Evolutionary conservation across 768 basidiomycete species (phyloP).

Genomic region (Boletus rubropictus): DNA sequence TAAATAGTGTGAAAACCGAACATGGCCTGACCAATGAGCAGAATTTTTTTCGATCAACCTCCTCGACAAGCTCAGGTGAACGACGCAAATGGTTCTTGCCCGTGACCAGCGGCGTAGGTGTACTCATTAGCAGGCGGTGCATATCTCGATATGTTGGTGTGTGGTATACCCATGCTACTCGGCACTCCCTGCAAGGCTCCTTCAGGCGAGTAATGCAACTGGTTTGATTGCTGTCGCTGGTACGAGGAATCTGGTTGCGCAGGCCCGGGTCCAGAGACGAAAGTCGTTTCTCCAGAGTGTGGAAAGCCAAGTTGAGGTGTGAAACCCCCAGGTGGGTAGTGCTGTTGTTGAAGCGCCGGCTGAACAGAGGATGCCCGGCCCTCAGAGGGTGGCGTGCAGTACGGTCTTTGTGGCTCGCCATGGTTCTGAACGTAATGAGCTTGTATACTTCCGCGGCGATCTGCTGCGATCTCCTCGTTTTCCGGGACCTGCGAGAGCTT

Average conservation of each 20-base stretch:
- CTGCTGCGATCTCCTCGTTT: constrained; percentile 16
- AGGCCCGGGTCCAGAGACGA: constrained; percentile 12
- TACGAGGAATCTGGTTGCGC: constrained; percentile 12
- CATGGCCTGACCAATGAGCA: not conserved
- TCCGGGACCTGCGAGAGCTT: constrained; percentile 22
- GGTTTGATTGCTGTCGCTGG: constrained; percentile 3
- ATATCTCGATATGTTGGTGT: constrained; percentile 15
- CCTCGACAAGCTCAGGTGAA: constrained; percentile 11
- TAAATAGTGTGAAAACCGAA: constrained; percentile 3
- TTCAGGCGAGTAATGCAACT: constrained; percentile 21
- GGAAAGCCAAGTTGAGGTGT: constrained; percentile 10
- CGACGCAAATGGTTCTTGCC: constrained; percentile 20
- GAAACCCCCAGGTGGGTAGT: constrained; percentile 16
- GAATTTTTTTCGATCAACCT: constrained; percentile 2
- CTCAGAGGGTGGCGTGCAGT: constrained; percentile 17
- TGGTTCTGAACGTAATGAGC: constrained; percentile 16
- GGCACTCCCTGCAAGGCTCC: constrained; percentile 11
- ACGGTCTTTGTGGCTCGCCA: constrained; percentile 14
- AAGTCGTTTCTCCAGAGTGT: constrained; percentile 14
- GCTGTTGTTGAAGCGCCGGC: constrained; percentile 14
- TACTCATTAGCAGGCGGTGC: constrained; percentile 17
- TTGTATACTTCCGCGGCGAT: constrained; percentile 27
- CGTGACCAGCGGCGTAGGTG: constrained; percentile 19
- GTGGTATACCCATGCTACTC: constrained; percentile 12
- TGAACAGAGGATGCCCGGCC: constrained; percentile 10